Evolutionary conservation across 768 basidiomycete species (phyloP).

Genomic region (Rhizopogon rudus): DNA sequence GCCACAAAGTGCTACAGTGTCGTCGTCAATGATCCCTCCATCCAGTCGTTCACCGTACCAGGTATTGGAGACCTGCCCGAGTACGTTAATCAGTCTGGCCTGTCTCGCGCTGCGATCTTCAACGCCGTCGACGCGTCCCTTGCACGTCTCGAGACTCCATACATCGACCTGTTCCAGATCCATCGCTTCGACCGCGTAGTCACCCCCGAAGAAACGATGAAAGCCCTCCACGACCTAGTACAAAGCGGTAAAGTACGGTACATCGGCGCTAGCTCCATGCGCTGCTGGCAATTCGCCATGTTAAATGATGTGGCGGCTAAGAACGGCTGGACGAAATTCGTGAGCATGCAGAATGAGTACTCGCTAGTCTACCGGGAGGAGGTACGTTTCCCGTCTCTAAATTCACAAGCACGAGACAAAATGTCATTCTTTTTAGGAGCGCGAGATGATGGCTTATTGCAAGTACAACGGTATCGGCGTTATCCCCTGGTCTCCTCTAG

Average conservation of each 20-base stretch:
- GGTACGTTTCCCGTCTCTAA: too few species aligned
- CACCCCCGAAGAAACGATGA: conserved; percentile 42
- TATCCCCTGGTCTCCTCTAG: conserved; percentile 48
- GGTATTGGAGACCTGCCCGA: conserved; percentile 1
- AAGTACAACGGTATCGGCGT: conserved; percentile 45
- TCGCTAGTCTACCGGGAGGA: too few species aligned
- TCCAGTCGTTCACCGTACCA: not conserved
- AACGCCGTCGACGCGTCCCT: conserved; percentile 34
- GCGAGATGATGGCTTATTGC: conserved; percentile 42
- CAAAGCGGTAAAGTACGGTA: conserved; percentile 45
- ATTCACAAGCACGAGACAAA: too few species aligned
- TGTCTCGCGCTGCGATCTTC: conserved; percentile 32
- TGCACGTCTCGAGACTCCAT: conserved; percentile 29
- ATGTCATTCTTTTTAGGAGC: conserved; percentile 28
- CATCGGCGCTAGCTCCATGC: conserved; percentile 38
- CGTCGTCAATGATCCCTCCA: conserved; percentile 6
- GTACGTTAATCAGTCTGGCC: conserved; percentile 8
- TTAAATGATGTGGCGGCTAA: conserved; percentile 40
- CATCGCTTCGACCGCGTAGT: conserved; percentile 36
- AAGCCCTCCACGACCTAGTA: conserved; percentile 45
- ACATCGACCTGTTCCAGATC: conserved; percentile 39
- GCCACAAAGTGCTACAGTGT: conserved; percentile 22
- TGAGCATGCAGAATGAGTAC: conserved; percentile 43
- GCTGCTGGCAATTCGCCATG: conserved; percentile 18
- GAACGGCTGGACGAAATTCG: conserved; percentile 47